Evolutionary conservation across 2,329 filamentous ascomycete species (phyloP).

Genomic region (Penicillium sclerotigenum): DNA sequence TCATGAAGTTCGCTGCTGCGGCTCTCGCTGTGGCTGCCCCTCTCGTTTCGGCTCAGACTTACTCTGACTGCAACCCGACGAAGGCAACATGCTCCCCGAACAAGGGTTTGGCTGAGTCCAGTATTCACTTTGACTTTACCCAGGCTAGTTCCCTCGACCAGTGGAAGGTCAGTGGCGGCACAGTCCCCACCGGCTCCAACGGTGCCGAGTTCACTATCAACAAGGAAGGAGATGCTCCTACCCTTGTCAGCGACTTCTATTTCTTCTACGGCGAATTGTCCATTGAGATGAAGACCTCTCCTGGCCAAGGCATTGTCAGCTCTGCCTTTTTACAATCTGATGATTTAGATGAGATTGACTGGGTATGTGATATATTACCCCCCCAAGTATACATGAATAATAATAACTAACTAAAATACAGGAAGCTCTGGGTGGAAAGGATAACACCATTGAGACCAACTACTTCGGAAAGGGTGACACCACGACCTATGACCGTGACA

Average conservation of each 20-base stretch:
- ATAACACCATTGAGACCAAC: conserved; percentile 66
- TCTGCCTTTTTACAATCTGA: conserved; percentile 92
- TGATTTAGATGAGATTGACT: conserved; percentile 90
- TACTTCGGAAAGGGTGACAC: conserved; percentile 95
- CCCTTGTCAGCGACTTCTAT: conserved; percentile 85
- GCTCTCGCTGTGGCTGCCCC: conserved; percentile 33
- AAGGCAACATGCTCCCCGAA: conserved; percentile 61
- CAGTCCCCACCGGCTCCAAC: conserved; percentile 62
- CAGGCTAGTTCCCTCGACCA: conserved; percentile 53
- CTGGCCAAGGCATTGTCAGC: conserved; percentile 87
- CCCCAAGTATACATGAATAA: background rate
- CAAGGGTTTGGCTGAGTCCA: conserved; percentile 59
- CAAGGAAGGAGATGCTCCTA: conserved; percentile 76
- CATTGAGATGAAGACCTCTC: conserved; percentile 78
- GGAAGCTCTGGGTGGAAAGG: conserved; percentile 39
- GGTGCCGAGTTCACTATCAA: conserved; percentile 80
- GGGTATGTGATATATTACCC: conserved; percentile 69
- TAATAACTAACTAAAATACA: conserved; percentile 54
- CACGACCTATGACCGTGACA: conserved; percentile 73
- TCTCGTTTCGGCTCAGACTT: conserved; percentile 63
- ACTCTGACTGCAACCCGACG: conserved; percentile 69
- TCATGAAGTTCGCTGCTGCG: conserved; percentile 31
- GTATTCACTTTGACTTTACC: conserved; percentile 40
- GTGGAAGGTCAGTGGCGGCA: conserved; percentile 66
- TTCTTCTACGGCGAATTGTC: conserved; percentile 97